Conservation (phyloP, 352 stramenopile genomes). For the Lagenidium giganteum region DNA sequence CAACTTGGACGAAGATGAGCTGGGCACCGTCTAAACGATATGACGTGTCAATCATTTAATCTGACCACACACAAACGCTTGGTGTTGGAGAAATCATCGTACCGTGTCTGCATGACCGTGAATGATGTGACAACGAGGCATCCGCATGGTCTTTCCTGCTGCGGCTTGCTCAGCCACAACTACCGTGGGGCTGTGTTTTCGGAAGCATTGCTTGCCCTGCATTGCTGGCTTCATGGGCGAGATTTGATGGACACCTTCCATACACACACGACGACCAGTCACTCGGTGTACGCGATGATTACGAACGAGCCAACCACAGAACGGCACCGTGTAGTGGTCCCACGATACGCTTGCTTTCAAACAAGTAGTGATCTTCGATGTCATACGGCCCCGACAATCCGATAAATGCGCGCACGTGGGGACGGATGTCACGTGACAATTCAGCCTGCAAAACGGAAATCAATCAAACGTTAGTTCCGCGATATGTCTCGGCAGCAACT, state of each 20-base stretch:
- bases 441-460: too few species aligned
- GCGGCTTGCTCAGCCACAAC: neutral
- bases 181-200: slow-evolving; percentile 16
- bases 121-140: slow-evolving; percentile 34
- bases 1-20: neutral
- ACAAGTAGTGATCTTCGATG: slow-evolving; percentile 71
- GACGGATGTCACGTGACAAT: neutral
- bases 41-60: too few species aligned
- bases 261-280: too few species aligned
- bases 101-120: slow-evolving; percentile 55
- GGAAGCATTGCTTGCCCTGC: slow-evolving; percentile 53
- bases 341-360: slow-evolving; percentile 53
- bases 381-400: slow-evolving; percentile 61
- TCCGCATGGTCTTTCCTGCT: slow-evolving; percentile 5
- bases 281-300: too few species aligned
- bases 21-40: slow-evolving; percentile 33
- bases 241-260: slow-evolving; percentile 58
- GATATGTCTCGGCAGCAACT: too few species aligned
- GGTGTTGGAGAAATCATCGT: slow-evolving; percentile 54
- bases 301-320: too few species aligned
- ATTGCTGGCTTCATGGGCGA: slow-evolving; percentile 76
- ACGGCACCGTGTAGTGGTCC: slow-evolving; percentile 45
- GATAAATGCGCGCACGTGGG: slow-evolving; percentile 52
- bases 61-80: too few species aligned
- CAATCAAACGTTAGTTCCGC: too few species aligned